Evolutionary conservation across 306 rosid species (phyloP).

Genomic region (Senna siamea): DNA sequence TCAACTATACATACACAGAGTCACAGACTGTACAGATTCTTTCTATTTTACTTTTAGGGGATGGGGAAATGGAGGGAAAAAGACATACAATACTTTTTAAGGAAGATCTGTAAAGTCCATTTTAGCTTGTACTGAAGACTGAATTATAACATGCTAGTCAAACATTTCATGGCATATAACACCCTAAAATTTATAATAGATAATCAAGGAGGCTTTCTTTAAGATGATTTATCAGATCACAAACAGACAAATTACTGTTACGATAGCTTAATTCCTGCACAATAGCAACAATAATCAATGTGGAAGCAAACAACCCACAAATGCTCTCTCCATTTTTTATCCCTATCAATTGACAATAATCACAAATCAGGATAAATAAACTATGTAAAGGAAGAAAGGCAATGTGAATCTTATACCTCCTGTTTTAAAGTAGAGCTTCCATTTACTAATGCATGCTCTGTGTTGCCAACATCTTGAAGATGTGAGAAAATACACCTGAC

Average conservation of each 20-base stretch:
- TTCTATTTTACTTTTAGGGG: background rate
- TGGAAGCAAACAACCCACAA: background rate
- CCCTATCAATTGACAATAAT: conserved; percentile 27
- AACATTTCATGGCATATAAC: conserved; percentile 24
- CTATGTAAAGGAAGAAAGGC: conserved; percentile 23
- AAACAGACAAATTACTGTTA: conserved; percentile 26
- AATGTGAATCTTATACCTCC: conserved; percentile 54
- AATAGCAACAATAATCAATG: conserved; percentile 29
- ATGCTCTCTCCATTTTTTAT: conserved; percentile 1
- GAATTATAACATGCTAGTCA: conserved; percentile 9
- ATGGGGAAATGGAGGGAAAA: conserved; percentile 1
- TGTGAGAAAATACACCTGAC: conserved; percentile 90
- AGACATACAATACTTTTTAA: background rate
- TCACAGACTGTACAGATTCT: background rate
- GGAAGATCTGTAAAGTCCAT: no score
- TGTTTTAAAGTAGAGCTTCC: conserved; percentile 59
- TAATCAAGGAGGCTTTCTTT: background rate
- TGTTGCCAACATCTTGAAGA: conserved; percentile 84
- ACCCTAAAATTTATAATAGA: background rate
- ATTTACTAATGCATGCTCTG: conserved; percentile 67
- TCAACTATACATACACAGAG: conserved; percentile 1
- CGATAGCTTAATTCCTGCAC: conserved; percentile 24
- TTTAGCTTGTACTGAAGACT: no score
- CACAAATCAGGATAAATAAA: conserved; percentile 20
- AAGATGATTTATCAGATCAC: conserved; percentile 14